phyloP scores from a whole-genome alignment of 2,329 filamentous ascomycete species.

The Didymella glomerata region DNA sequence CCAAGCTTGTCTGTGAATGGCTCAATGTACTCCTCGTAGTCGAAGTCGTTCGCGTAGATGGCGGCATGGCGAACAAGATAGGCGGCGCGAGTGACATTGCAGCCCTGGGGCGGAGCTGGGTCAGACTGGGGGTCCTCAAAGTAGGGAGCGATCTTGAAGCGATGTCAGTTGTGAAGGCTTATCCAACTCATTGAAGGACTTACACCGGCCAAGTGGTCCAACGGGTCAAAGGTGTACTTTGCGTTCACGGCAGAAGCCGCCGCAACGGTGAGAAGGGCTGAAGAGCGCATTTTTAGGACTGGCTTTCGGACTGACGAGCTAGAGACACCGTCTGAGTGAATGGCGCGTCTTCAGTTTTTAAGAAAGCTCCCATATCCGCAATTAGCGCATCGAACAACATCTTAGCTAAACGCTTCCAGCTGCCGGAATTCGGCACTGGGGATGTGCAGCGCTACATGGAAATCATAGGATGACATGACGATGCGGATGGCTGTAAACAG shows the following conservation, averaged over 20 bases:
- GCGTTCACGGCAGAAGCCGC: slow-evolving; percentile 39
- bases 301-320: neutral
- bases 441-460: slow-evolving; percentile 21
- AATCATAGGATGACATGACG: slow-evolving; percentile 26
- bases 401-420: slow-evolving; percentile 2
- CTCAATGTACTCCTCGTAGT: slow-evolving; percentile 61
- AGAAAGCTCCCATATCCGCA: neutral
- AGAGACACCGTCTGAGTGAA: neutral
- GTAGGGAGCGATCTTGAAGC: slow-evolving; percentile 55
- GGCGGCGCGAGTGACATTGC: slow-evolving; percentile 59
- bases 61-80: slow-evolving; percentile 62
- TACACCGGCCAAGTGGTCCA: slow-evolving; percentile 58
- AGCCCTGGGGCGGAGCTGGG: slow-evolving; percentile 59
- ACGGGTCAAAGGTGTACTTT: slow-evolving; percentile 57
- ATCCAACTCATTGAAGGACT: neutral
- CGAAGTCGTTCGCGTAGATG: slow-evolving; percentile 63
- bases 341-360: slow-evolving; percentile 9
- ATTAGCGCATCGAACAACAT: slow-evolving; percentile 6
- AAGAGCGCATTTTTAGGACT: slow-evolving; percentile 27
- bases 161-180: neutral
- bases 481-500: slow-evolving; percentile 25
- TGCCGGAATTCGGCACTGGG: slow-evolving; percentile 19
- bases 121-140: slow-evolving; percentile 60
- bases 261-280: slow-evolving; percentile 35
- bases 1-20: slow-evolving; percentile 64